Percentiles rank a stretch among this genome's conserved stretches.
phyloP scores from a whole-genome alignment of 177 flowering plant genomes.

The Vitis hybrid region DNA sequence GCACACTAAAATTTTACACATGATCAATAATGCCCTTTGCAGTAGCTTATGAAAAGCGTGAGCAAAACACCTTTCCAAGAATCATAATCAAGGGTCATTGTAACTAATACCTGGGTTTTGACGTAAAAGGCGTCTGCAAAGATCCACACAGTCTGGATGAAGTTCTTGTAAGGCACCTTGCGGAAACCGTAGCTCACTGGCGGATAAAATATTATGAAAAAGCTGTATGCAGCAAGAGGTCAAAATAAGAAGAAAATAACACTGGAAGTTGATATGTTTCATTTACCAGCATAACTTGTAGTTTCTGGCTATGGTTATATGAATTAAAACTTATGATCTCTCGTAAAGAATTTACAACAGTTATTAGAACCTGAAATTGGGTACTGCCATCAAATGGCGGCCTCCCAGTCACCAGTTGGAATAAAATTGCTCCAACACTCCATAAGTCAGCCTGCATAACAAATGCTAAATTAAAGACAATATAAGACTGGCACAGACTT shows the following conservation, averaged over 20 bases:
- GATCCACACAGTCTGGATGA: conserved; percentile 52
- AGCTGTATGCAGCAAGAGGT: conserved; percentile 37
- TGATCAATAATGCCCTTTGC: too few species aligned
- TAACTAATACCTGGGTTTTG: conserved; percentile 46
- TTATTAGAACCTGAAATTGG: conserved; percentile 50
- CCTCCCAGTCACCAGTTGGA: conserved; percentile 68
- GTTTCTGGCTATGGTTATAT: not conserved
- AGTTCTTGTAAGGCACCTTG: conserved; percentile 36
- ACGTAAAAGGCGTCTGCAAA: conserved; percentile 64
- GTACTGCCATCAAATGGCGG: conserved; percentile 65
- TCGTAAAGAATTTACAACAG: not conserved
- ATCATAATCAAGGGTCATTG: not conserved
- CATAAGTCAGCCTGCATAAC: conserved; percentile 70
- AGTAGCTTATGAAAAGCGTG: not conserved
- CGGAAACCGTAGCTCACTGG: conserved; percentile 53
- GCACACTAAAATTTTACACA: not conserved
- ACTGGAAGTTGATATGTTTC: not conserved
- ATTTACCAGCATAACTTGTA: not conserved
- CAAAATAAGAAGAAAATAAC: not conserved
- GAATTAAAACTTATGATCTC: not conserved
- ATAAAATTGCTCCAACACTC: conserved; percentile 79
- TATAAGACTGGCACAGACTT: not conserved
- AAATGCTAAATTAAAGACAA: not conserved
- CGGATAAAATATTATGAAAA: conserved; percentile 54
- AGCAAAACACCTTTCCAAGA: not conserved